phyloP scores from a whole-genome alignment of 148 eudicot species.

The Camellia lanceoleosa region DNA sequence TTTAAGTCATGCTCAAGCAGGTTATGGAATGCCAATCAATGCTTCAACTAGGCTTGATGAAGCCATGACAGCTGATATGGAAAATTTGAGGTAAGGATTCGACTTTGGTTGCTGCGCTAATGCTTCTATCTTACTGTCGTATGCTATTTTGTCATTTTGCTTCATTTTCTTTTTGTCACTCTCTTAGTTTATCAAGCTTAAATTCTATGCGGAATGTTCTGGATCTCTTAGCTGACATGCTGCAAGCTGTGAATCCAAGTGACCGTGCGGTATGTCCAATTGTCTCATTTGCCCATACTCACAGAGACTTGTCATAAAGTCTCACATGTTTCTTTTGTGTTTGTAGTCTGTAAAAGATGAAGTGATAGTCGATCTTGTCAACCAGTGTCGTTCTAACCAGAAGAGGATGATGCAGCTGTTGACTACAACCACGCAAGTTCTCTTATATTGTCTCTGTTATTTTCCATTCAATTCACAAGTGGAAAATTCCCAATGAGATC shows the following conservation, averaged over 20 bases:
- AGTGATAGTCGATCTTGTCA: slow-evolving; percentile 81
- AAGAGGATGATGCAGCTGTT: slow-evolving; percentile 86
- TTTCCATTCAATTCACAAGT: neutral
- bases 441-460: slow-evolving; percentile 8
- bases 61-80: slow-evolving; percentile 84
- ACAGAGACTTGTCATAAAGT: neutral
- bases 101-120: neutral
- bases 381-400: slow-evolving; percentile 81
- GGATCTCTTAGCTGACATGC: slow-evolving; percentile 80
- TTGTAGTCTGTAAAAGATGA: slow-evolving; percentile 88
- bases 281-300: neutral
- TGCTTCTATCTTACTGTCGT: neutral
- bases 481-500: no score
- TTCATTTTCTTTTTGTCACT: neutral
- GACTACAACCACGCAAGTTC: slow-evolving; percentile 60
- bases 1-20: slow-evolving; percentile 49
- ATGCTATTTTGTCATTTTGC: neutral
- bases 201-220: slow-evolving; percentile 68
- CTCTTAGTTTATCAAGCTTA: slow-evolving; percentile 51
- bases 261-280: slow-evolving; percentile 57
- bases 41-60: slow-evolving; percentile 79
- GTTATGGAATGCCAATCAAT: slow-evolving; percentile 73
- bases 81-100: slow-evolving; percentile 57
- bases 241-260: slow-evolving; percentile 76
- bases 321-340: slow-evolving; percentile 9